phyloP scores from a whole-genome alignment of 495 filamentous ascomycete genomes.

The Podospora australis region DNA sequence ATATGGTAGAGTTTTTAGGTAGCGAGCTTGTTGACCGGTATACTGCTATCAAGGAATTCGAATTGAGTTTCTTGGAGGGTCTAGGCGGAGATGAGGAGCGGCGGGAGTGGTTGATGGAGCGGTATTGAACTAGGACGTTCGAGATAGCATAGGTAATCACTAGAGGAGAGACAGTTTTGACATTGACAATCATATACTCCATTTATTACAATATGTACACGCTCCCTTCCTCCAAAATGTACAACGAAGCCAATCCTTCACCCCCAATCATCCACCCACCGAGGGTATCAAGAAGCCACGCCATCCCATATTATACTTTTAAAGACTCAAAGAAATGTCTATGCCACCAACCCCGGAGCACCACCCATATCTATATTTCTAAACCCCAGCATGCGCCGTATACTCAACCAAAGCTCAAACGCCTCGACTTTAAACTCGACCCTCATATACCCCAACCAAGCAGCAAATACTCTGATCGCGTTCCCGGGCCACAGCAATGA shows the following conservation, averaged over 20 bases:
- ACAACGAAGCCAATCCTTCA: too few species aligned
- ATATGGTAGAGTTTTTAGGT: conserved; percentile 43
- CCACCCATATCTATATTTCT: conserved; percentile 8
- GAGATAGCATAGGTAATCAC: background rate
- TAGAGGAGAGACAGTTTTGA: background rate
- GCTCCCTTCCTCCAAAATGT: background rate
- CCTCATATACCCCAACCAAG: conserved; percentile 45
- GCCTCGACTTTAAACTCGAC: conserved; percentile 49
- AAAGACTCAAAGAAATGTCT: background rate
- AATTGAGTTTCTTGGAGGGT: conserved; percentile 39
- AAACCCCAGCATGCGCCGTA: conserved; percentile 43
- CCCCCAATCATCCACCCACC: too few species aligned
- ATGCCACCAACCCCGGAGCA: background rate
- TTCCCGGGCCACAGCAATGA: conserved; percentile 46
- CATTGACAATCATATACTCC: background rate
- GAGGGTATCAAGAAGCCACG: too few species aligned
- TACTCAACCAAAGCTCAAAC: conserved; percentile 52
- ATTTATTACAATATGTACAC: background rate
- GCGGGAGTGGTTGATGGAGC: conserved; percentile 56
- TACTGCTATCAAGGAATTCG: conserved; percentile 51
- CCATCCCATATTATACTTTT: background rate
- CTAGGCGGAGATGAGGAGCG: conserved; percentile 39
- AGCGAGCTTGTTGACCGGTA: conserved; percentile 52
- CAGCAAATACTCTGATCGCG: conserved; percentile 37
- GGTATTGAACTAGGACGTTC: conserved; percentile 41